phyloP scores from a whole-genome alignment of 2,329 filamentous ascomycete species.

The Hypoxylon sp. region DNA sequence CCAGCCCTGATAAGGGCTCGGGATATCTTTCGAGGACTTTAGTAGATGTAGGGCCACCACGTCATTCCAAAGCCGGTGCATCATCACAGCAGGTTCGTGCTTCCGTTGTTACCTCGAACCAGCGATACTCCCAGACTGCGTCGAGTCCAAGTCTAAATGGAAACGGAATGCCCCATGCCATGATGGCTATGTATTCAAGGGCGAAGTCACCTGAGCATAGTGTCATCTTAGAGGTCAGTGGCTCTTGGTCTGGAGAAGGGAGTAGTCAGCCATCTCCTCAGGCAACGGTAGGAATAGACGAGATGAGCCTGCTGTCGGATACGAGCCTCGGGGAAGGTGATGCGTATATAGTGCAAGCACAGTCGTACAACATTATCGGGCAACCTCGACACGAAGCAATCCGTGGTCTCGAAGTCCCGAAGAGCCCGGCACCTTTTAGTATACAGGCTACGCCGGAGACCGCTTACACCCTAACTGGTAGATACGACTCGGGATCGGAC shows the following conservation, averaged over 20 bases:
- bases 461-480: constrained; percentile 48
- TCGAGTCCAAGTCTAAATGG: constrained; percentile 35
- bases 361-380: constrained; percentile 34
- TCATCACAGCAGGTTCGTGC: constrained; percentile 17
- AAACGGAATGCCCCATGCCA: constrained; percentile 44
- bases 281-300: constrained; percentile 35
- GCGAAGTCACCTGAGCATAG: constrained; percentile 35
- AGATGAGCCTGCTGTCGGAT: constrained; percentile 52
- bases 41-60: constrained; percentile 43
- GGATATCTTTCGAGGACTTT: constrained; percentile 42
- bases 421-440: constrained; percentile 50
- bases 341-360: constrained; percentile 43
- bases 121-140: constrained; percentile 30
- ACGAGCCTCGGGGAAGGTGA: constrained; percentile 50
- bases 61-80: constrained; percentile 16
- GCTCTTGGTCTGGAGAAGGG: constrained; percentile 42
- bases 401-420: constrained; percentile 46
- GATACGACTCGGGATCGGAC: constrained; percentile 48
- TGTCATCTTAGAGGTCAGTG: constrained; percentile 35
- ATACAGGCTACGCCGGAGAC: constrained; percentile 54
- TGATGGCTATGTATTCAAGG: constrained; percentile 44
- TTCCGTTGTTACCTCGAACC: constrained; percentile 35
- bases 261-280: constrained; percentile 33
- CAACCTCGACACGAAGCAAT: constrained; percentile 30
- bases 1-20: constrained; percentile 36